Base-by-base conservation (phyloP, 2,329 filamentous ascomycete genomes). In the Diplodia scrobiculata region DNA sequence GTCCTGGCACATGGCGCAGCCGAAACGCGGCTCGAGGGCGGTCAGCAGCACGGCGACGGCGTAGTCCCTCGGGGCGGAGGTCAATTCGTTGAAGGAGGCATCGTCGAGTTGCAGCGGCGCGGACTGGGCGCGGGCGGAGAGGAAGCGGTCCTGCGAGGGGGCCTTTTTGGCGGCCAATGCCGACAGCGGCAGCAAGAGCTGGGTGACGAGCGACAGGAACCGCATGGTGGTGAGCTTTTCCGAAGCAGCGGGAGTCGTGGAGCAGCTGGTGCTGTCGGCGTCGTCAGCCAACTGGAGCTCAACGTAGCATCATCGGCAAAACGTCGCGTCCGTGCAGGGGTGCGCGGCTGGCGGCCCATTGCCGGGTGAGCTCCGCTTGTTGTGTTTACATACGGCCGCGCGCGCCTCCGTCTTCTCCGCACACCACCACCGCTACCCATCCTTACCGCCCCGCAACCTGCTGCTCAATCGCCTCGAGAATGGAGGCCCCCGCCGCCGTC, bases 1-100 rank as follows among this genome's bases (percentile, higher is more conserved):
- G 63, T 96, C 91, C 63, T 87, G 86, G 78, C 95, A 99, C 58
- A 98, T 83, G 70, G 88, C 83, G 77, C 95, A 99, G 68, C 90
- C 91, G 75, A 91, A 97, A 67, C 91, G 87, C 36, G 87, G 74
- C 70, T 97, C 93, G 73, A 93, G 80, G 45, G 95, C 95, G 0
- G 95, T 99, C 70, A 99, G 82, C 14, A 99, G 85, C 2, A 99
- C 85, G 2, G 88, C 89, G 32, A 90, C 85, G 47, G 88, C 88
- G 78, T 97, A 96, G 79, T 99, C 91, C 71, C 95, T 87, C 13
- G 93, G 92, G 0, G 86, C 80, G 17, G 86, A 80, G 2, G 91
- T 96, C 71, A 98, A 81, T 70, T 90, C 85, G 71, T 86, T 84
- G 83, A 95, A 99, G 55, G 84, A 82, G 27, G 80, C 79, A 77